phyloP scores from a whole-genome alignment of 179 eudicot genomes.

The Actinidia polygama region DNA sequence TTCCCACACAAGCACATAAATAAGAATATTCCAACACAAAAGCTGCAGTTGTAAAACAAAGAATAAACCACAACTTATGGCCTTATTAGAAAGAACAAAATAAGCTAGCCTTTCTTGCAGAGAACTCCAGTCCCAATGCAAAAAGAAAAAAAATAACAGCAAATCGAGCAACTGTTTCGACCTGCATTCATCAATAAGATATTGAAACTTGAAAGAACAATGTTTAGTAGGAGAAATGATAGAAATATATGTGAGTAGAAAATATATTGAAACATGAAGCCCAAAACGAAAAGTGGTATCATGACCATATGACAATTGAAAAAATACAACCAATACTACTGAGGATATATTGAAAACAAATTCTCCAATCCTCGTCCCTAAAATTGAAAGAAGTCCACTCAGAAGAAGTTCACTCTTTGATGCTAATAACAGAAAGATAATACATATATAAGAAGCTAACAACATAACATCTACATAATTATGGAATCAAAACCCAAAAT shows the following conservation, averaged over 20 bases:
- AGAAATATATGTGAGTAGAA: not conserved
- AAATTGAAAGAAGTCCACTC: not conserved
- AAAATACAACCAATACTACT: not conserved
- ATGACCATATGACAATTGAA: constrained; percentile 13
- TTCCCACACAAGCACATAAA: constrained; percentile 82
- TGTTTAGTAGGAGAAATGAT: not conserved
- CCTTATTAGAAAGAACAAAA: constrained; percentile 32
- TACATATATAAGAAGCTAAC: constrained; percentile 3
- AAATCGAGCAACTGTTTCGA: constrained; percentile 94
- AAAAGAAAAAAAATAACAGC: constrained; percentile 95
- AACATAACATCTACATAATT: not conserved
- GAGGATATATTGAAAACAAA: not conserved
- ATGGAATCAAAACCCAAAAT: not conserved
- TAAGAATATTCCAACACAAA: constrained; percentile 79
- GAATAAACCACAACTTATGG: constrained; percentile 45
- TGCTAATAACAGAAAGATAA: not conserved
- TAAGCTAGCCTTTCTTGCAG: constrained; percentile 64
- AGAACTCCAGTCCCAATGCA: constrained; percentile 91
- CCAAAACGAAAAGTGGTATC: not conserved
- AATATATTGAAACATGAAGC: not conserved
- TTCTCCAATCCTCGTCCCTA: not conserved
- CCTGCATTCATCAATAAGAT: constrained; percentile 40
- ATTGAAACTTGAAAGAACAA: not conserved
- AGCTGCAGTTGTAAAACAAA: constrained; percentile 44
- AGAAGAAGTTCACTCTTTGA: too few relatives aligned